Base-by-base conservation (phyloP, 371 early-diverging fungal genomes). In the Mortierella sp. region DNA sequence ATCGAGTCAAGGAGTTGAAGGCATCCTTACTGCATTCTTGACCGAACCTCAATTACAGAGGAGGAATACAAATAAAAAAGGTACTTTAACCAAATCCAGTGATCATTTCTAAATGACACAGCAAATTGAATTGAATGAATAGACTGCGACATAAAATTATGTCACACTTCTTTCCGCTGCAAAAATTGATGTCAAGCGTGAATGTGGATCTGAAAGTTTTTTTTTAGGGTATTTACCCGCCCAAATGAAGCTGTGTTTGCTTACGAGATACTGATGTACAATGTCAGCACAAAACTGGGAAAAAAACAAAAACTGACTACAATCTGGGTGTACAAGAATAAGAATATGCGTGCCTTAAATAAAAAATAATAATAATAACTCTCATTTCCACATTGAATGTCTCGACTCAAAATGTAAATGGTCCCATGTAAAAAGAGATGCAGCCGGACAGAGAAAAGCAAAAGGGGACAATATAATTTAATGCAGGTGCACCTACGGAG, bases 221-320 rank as follows among this genome's bases (percentile, higher is more conserved):
- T 40, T 47, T 47, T 47, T 47, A 19, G 37, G 37, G 37, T 35
- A 22, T 47, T 47, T 47, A 17, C 15, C 4, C 12, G n/a, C 15
- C 12, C 15, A 6, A 9, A 6, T 47, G 7, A 22, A 35, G 64
- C 64, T 64, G 64, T 64, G 64, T 55, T 64, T 64, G 64, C 64
- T 64, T 64, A 64, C 64, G 64, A 64, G 64, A 64, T 53, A 43
- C 22, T 15, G 31, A 28, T 61, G 45, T 26, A 61, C 62, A 47
- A 47, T n/a, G n/a, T n/a, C 35, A 19, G n/a, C 58, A 17, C 6
- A 19, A 35, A 34, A 35, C 3, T n/a, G 47, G 3, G 15, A 47
- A 9, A 47, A 47, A 19, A 47, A 17, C n/a, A 47, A 47, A 47
- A 47, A 47, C 3, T 47, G 19, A 47, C 6, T 40, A 13, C 40